A percentile compares a stretch with the other conserved stretches of the same genome.
Conservation (phyloP, 371 early-diverging fungal species). For the Basidiobolus heterosporus region DNA sequence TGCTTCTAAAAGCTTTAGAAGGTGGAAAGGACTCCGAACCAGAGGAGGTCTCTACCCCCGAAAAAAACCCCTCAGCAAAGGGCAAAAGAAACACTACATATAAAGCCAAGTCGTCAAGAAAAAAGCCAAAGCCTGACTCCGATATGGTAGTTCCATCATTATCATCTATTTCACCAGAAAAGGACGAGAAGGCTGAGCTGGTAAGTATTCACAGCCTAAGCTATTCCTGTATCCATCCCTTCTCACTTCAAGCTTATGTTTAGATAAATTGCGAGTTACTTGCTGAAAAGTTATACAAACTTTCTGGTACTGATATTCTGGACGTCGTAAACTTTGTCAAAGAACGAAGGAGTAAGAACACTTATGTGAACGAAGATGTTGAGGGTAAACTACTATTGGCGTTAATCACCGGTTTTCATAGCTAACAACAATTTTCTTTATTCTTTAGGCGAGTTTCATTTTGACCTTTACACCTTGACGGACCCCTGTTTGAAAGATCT, state of each 20-base stretch:
- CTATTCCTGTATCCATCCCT: background rate
- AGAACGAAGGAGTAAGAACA: conserved; percentile 13
- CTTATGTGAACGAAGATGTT: conserved; percentile 20
- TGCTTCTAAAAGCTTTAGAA: too few species aligned
- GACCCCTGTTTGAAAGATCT: conserved; percentile 12
- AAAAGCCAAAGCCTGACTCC: background rate
- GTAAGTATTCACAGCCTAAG: background rate
- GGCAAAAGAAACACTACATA: background rate
- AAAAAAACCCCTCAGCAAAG: too few species aligned
- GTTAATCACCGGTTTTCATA: background rate
- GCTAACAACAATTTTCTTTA: background rate
- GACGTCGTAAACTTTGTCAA: conserved; percentile 17
- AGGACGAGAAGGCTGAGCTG: background rate
- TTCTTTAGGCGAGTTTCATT: conserved; percentile 16
- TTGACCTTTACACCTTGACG: conserved; percentile 18
- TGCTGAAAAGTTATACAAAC: conserved; percentile 15
- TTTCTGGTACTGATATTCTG: conserved; percentile 14
- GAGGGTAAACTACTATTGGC: conserved; percentile 12
- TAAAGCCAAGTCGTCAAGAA: background rate
- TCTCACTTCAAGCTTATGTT: background rate
- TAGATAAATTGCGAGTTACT: conserved; percentile 13
- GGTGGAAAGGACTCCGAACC: background rate
- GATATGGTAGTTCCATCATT: background rate
- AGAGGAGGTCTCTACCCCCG: conserved; percentile 1
- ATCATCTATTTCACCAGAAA: background rate